Conservation (phyloP, 352 stramenopile species). For the Phytophthora agathidicida region DNA sequence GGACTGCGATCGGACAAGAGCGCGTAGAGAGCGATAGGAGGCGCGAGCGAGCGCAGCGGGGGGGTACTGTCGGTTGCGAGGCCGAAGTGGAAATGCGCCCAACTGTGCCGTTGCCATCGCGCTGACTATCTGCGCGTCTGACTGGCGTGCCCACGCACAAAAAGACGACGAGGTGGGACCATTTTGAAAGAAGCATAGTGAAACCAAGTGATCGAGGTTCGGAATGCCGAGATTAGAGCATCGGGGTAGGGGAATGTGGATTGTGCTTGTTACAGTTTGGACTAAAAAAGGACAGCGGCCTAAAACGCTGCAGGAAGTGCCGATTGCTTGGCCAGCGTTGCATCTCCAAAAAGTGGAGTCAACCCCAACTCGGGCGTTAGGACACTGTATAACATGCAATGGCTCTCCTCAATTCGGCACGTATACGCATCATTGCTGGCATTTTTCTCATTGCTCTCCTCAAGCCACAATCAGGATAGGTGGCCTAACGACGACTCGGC, state of each 20-base stretch:
- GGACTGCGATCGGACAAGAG: constrained; percentile 27
- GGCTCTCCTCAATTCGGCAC: constrained; percentile 3
- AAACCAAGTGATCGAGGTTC: constrained; percentile 1
- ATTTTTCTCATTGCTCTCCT: too few species aligned
- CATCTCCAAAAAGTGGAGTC: neutral
- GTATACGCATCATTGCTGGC: too few species aligned
- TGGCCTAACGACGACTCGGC: too few species aligned
- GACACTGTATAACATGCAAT: too few species aligned
- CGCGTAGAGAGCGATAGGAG: constrained; percentile 10
- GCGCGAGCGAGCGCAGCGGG: constrained; percentile 2
- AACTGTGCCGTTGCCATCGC: constrained; percentile 4
- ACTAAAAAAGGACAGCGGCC: too few species aligned
- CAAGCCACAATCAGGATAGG: too few species aligned
- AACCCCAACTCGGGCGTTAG: constrained; percentile 3
- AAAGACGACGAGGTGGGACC: constrained; percentile 19
- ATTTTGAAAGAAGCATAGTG: constrained; percentile 2
- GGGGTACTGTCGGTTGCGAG: constrained; percentile 35
- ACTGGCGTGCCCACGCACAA: constrained; percentile 16
- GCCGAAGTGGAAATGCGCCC: constrained; percentile 44
- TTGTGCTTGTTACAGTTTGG: constrained; percentile 6
- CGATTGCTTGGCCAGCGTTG: constrained; percentile 12
- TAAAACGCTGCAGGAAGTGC: too few species aligned
- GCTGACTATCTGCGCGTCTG: constrained; percentile 16
- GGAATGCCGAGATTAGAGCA: neutral
- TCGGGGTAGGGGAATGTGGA: neutral